These are phyloP conservation scores for Aquilaria yunnanensis DNA, from an alignment of 345 rosid species.

Conservation along the genomic window DNA sequence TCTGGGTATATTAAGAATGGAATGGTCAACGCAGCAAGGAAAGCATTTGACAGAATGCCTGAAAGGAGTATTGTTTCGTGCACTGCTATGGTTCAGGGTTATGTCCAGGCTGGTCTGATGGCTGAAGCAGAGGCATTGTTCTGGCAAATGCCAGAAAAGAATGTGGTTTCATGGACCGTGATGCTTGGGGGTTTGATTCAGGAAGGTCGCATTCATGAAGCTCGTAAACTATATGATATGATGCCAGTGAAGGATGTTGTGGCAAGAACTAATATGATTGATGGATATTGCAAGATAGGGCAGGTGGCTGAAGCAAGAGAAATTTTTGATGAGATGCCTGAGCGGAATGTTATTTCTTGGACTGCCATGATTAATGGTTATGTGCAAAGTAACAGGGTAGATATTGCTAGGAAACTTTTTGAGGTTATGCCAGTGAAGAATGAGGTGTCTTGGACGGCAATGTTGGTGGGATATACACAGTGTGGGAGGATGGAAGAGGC, in stretches of 20 bases:
- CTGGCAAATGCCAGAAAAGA: conserved; percentile 72
- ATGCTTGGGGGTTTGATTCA: conserved; percentile 71
- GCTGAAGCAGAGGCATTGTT: conserved; percentile 54
- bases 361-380: conserved; percentile 72
- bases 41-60: conserved; percentile 59
- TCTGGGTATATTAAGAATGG: conserved; percentile 61
- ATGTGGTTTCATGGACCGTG: conserved; percentile 79
- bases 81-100: conserved; percentile 73
- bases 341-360: conserved; percentile 72
- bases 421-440: conserved; percentile 82
- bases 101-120: conserved; percentile 52
- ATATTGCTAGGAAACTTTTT: conserved; percentile 77
- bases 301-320: conserved; percentile 54
- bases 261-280: conserved; percentile 74
- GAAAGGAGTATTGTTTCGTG: conserved; percentile 65
- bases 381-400: conserved; percentile 50
- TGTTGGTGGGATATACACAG: conserved; percentile 70
- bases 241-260: conserved; percentile 76
- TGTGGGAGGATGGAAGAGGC: conserved; percentile 66
- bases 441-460: conserved; percentile 77
- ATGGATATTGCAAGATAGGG: conserved; percentile 62
- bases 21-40: conserved; percentile 47
- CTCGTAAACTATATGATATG: conserved; percentile 43
- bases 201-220: conserved; percentile 53
- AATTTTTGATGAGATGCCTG: conserved; percentile 66